Evolutionary conservation across 73 alveolate species (phyloP).

Genomic region (Effrenium voratum): DNA sequence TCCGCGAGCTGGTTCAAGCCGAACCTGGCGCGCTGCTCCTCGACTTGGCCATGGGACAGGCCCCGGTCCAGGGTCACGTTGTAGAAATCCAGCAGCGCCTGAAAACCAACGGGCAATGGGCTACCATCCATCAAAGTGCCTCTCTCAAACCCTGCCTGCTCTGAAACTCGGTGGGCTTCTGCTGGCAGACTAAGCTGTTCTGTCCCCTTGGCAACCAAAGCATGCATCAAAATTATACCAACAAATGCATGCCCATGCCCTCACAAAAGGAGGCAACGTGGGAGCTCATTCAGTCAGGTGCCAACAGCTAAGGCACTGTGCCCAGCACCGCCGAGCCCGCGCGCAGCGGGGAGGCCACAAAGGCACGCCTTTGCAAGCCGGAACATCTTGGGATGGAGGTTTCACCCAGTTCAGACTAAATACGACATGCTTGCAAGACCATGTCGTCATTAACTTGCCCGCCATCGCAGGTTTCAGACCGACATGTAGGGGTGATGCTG

Average conservation of each 20-base stretch:
- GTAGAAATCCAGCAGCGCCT: constrained; percentile 58
- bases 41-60: constrained; percentile 48
- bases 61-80: constrained; percentile 76
- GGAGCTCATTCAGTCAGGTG: background rate
- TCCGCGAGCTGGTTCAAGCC: constrained; percentile 73
- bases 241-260: constrained; percentile 20
- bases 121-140: background rate
- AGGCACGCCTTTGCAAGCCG: too few species aligned
- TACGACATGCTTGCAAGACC: too few species aligned
- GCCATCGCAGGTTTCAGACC: constrained; percentile 2
- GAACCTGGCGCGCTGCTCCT: constrained; percentile 11
- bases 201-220: background rate
- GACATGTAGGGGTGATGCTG: background rate
- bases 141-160: background rate
- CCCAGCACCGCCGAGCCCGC: constrained; percentile 4
- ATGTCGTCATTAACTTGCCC: background rate
- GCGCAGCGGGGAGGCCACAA: background rate
- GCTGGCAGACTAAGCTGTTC: background rate
- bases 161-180: too few species aligned
- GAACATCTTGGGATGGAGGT: too few species aligned
- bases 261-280: background rate
- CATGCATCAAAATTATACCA: background rate
- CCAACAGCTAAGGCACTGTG: background rate
- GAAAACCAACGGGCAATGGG: background rate
- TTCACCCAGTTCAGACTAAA: too few species aligned